A percentile compares a stretch with the other conserved stretches of the same genome.
These are phyloP conservation scores for Colletotrichum truncatum DNA, from an alignment of 2,329 filamentous ascomycete species.

Conservation along the genomic window DNA sequence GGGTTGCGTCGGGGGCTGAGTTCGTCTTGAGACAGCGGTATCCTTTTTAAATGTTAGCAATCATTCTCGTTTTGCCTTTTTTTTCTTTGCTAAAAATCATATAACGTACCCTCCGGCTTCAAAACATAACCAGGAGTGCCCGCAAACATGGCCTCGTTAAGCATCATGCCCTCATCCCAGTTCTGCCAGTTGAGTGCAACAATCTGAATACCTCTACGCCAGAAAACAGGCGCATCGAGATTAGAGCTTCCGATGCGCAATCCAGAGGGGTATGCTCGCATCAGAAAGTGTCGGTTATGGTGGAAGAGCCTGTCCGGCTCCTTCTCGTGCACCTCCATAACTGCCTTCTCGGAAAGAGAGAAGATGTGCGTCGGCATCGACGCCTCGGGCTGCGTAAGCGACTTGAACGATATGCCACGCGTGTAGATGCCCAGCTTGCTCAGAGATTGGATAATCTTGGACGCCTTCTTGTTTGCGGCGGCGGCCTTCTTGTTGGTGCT, in stretches of 20 bases:
- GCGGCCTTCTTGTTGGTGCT: constrained; percentile 38
- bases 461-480: constrained; percentile 49
- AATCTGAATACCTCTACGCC: constrained; percentile 89
- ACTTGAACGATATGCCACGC: constrained; percentile 82
- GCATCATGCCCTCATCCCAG: constrained; percentile 92
- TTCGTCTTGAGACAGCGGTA: constrained; percentile 47
- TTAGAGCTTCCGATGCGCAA: constrained; percentile 87
- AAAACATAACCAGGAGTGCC: constrained; percentile 86
- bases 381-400: constrained; percentile 76
- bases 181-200: constrained; percentile 95
- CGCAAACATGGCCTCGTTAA: constrained; percentile 92
- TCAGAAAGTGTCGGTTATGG: constrained; percentile 84
- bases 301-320: constrained; percentile 68
- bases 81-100: too few relatives aligned
- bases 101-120: constrained; percentile 74
- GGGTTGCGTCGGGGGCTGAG: constrained; percentile 7
- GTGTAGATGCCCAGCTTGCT: constrained; percentile 85
- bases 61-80: background rate
- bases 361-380: constrained; percentile 75
- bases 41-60: constrained; percentile 33
- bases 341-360: constrained; percentile 69
- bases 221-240: constrained; percentile 84
- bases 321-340: constrained; percentile 69
- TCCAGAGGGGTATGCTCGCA: constrained; percentile 89
- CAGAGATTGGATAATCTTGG: constrained; percentile 77